Conservation (phyloP, 106 monocot genomes). For the Acanthochlamys bracteata region DNA sequence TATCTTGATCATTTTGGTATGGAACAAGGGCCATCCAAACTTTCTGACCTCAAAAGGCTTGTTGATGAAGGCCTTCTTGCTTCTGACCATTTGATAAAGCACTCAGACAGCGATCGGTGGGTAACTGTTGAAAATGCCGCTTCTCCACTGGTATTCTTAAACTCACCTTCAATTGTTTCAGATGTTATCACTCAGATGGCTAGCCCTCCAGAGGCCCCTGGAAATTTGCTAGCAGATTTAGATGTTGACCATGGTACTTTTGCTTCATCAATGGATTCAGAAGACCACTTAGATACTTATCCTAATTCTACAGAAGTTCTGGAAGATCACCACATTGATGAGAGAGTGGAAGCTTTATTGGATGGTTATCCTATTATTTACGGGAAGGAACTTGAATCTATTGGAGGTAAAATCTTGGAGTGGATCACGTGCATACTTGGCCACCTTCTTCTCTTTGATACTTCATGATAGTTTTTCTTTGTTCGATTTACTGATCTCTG, state of each 20-base stretch:
- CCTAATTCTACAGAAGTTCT: background rate
- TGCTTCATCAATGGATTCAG: slow-evolving; percentile 14
- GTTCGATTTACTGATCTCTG: slow-evolving; percentile 1
- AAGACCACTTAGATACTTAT: slow-evolving; percentile 17
- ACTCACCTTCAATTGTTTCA: slow-evolving; percentile 52
- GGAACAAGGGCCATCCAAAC: slow-evolving; percentile 80
- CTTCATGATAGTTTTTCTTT: background rate
- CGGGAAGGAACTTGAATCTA: slow-evolving; percentile 66
- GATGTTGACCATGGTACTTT: slow-evolving; percentile 29
- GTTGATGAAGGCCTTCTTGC: slow-evolving; percentile 71
- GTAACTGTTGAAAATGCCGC: slow-evolving; percentile 96
- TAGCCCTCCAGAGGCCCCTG: slow-evolving; percentile 70
- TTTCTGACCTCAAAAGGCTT: slow-evolving; percentile 64
- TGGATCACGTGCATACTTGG: background rate
- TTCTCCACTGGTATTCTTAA: slow-evolving; percentile 58
- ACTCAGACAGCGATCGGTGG: slow-evolving; percentile 75
- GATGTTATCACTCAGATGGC: slow-evolving; percentile 62
- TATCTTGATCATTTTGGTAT: slow-evolving; percentile 79
- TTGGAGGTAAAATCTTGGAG: slow-evolving; percentile 53
- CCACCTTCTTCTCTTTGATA: background rate
- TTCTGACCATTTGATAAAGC: slow-evolving; percentile 98
- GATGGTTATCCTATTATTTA: slow-evolving; percentile 54
- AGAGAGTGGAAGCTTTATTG: slow-evolving; percentile 71
- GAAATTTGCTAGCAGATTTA: slow-evolving; percentile 51
- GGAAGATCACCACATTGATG: slow-evolving; percentile 56